phyloP scores from a whole-genome alignment of 2,329 filamentous ascomycete genomes.

The Fusarium redolens region DNA sequence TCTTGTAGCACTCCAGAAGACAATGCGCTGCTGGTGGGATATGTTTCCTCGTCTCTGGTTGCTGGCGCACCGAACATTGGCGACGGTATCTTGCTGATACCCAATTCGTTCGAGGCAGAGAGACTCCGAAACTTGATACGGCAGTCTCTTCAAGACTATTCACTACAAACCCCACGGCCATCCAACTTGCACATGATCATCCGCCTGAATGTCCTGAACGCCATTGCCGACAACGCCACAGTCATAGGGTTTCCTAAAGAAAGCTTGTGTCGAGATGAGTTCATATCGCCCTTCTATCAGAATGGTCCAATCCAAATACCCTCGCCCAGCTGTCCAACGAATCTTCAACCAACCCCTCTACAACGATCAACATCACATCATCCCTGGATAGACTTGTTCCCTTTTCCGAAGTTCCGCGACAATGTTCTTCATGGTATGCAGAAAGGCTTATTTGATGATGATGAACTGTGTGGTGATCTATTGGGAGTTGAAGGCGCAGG shows the following conservation, averaged over 20 bases:
- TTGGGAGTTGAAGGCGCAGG: background rate
- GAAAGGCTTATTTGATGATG: background rate
- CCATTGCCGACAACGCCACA: background rate
- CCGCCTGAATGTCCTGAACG: background rate
- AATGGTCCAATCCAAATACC: background rate
- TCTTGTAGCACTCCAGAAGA: background rate
- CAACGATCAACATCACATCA: background rate
- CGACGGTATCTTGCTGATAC: background rate
- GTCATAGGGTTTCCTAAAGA: background rate
- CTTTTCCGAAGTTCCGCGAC: background rate
- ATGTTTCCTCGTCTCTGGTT: rapidly evolving
- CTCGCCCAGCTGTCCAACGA: background rate
- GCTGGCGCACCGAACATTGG: rapidly evolving
- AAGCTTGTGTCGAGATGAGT: background rate
- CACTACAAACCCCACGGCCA: background rate
- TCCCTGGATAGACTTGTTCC: background rate
- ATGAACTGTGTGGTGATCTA: background rate
- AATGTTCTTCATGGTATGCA: background rate
- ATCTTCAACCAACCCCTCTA: background rate
- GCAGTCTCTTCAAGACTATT: background rate
- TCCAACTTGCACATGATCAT: background rate
- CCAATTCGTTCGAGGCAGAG: background rate
- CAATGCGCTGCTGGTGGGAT: background rate
- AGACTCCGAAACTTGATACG: background rate
- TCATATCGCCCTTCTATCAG: background rate